Evolutionary conservation across 75 land plant species (phyloP).

Genomic region (Isoetes taiwanensis): DNA sequence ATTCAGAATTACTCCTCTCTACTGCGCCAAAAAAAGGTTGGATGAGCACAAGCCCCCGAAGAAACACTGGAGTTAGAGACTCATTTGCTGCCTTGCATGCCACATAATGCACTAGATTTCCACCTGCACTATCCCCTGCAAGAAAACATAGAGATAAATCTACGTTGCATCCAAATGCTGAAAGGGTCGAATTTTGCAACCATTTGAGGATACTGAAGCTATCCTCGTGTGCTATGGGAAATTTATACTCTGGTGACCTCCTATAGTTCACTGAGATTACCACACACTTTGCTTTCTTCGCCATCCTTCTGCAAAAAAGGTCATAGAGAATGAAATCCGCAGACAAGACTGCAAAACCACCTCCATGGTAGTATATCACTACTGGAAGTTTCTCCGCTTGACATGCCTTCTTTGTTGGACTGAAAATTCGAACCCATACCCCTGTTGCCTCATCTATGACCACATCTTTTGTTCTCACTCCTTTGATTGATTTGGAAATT

Average conservation of each 20-base stretch:
- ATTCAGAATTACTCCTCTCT: slow-evolving; percentile 34
- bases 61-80: neutral
- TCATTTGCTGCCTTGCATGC: slow-evolving; percentile 7
- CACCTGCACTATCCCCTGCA: slow-evolving; percentile 58
- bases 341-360: slow-evolving; percentile 19
- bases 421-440: slow-evolving; percentile 27
- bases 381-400: slow-evolving; percentile 28
- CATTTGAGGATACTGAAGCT: neutral
- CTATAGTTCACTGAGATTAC: slow-evolving; percentile 41
- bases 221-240: neutral
- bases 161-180: neutral
- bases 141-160: slow-evolving; percentile 29
- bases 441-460: slow-evolving; percentile 12
- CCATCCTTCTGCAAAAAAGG: slow-evolving; percentile 17
- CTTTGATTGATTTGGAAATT: too few species aligned
- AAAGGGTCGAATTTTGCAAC: neutral
- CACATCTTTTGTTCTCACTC: too few species aligned
- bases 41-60: slow-evolving; percentile 26
- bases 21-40: slow-evolving; percentile 46
- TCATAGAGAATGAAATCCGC: slow-evolving; percentile 13
- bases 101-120: slow-evolving; percentile 32
- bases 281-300: slow-evolving; percentile 3
- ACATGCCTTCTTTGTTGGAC: slow-evolving; percentile 13
- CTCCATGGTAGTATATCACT: slow-evolving; percentile 29
- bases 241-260: neutral